Base-by-base conservation (phyloP, 1,284 basidiomycete genomes). In the Puccinia triticina region DNA sequence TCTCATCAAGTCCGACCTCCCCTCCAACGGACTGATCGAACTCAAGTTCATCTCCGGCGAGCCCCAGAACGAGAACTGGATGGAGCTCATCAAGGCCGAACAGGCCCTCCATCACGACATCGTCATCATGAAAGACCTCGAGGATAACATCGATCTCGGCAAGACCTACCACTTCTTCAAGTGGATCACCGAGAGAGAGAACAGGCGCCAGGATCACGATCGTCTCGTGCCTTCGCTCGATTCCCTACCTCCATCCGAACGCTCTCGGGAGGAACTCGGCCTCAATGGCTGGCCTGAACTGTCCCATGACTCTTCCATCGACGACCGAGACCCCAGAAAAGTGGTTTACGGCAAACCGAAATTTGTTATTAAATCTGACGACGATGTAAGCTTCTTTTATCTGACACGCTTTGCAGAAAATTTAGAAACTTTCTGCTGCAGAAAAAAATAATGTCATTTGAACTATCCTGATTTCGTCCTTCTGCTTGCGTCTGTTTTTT, bases 291-390 rank as follows among this genome's bases (percentile, higher is more conserved):
- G 76, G 61, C 40, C 50, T 18, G 46, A 53, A 48, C 46, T 53
- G 7, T 40, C 32, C 11, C 46, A 26, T 23, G 46, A 32, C 71
- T 69, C 43, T 48, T 69, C 66, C 37, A 43, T 73, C 26, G 71
- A 73, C 55, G 61, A 77, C 12, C 76, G 61, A 67, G 76, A 77
- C 66, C 57, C 57, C n/a, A 64, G 61, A 29, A 53, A 67, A 32
- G 18, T 34, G 32, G 29, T 71, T 8, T 37, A 55, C 59, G 50
- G 50, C 5, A 53, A 50, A 57, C 77, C 77, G 23, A 64, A 46
- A 12, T 80, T 80, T 72, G 67, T 80, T 5, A 71, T 80, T 32
- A 80, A 80, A 48, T 55, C 67, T 26, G 77, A 80, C 40, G 77
- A 80, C 53, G 77, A 80, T 72, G 77, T 80, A 59, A 59, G 77